Conservation (phyloP, 495 filamentous ascomycete genomes). For the Penicillium coffeae region DNA sequence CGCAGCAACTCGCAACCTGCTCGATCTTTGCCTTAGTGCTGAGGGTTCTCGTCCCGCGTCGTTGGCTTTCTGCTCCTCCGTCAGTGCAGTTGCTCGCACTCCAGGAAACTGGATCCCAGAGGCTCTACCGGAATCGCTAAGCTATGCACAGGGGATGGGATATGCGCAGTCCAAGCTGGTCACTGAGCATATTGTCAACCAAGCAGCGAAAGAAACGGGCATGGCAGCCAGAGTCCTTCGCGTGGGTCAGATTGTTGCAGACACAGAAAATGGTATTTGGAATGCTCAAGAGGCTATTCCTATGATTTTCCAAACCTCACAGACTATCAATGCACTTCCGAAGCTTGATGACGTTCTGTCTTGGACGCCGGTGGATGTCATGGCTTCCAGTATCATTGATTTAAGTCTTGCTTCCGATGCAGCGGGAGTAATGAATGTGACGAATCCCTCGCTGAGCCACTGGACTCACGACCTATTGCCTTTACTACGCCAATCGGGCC, state of each 20-base stretch:
- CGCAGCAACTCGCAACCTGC: constrained; percentile 49
- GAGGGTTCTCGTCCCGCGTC: constrained; percentile 24
- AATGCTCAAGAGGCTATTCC: constrained; percentile 62
- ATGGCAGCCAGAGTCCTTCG: constrained; percentile 41
- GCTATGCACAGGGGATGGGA: constrained; percentile 50
- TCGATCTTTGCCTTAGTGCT: constrained; percentile 47
- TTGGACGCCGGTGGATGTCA: constrained; percentile 60
- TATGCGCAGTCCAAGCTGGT: constrained; percentile 64
- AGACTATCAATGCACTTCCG: constrained; percentile 48
- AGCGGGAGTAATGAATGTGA: constrained; percentile 34
- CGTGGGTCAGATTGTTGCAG: constrained; percentile 58
- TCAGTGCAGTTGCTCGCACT: constrained; percentile 43
- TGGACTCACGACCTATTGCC: constrained; percentile 51
- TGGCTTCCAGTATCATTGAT: constrained; percentile 41
- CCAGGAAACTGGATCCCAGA: constrained; percentile 40
- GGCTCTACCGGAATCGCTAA: constrained; percentile 41
- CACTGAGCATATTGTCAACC: constrained; percentile 48
- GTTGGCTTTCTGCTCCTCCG: constrained; percentile 61
- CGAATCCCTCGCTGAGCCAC: constrained; percentile 43
- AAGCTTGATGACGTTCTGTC: constrained; percentile 45
- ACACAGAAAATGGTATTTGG: constrained; percentile 54
- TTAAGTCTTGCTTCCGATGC: constrained; percentile 15
- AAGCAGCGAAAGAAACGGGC: constrained; percentile 28
- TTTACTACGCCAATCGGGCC: constrained; percentile 32
- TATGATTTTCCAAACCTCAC: constrained; percentile 49